A percentile compares a stretch with the other conserved stretches of the same genome.
Evolutionary conservation across 2,329 filamentous ascomycete genomes (phyloP).

Genomic region (Fusarium sp.): DNA sequence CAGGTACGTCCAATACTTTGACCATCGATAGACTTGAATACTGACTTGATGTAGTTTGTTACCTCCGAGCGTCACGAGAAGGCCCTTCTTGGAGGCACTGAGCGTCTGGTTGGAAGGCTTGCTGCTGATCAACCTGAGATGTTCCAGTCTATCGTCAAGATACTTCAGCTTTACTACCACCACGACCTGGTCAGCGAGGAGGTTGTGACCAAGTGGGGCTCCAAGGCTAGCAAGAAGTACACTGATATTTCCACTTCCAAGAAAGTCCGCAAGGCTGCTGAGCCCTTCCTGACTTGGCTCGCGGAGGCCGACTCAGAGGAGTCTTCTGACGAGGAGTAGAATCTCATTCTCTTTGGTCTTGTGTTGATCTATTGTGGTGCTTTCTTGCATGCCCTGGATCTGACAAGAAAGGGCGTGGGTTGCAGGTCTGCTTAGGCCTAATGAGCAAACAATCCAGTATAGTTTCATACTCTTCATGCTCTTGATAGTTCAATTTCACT

Average conservation of each 20-base stretch:
- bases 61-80: constrained; percentile 95
- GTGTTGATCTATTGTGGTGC: neutral
- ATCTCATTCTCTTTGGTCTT: neutral
- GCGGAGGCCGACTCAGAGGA: constrained; percentile 82
- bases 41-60: constrained; percentile 69
- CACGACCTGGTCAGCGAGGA: constrained; percentile 91
- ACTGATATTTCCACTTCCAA: constrained; percentile 88
- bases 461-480: constrained; percentile 33
- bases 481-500: constrained; percentile 37
- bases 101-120: constrained; percentile 82
- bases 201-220: constrained; percentile 88
- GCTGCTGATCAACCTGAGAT: constrained; percentile 84
- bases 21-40: neutral
- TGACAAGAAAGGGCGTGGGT: constrained; percentile 4
- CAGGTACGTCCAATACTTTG: constrained; percentile 65
- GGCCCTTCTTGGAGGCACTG: constrained; percentile 92
- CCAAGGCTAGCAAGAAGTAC: constrained; percentile 98
- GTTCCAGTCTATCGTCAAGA: constrained; percentile 79
- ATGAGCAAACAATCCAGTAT: constrained; percentile 11
- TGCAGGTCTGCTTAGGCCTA: constrained; percentile 5
- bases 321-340: constrained; percentile 66
- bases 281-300: constrained; percentile 95
- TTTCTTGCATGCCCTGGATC: constrained; percentile 3
- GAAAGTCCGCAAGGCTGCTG: constrained; percentile 94
- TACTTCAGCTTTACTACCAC: constrained; percentile 91